phyloP scores from a whole-genome alignment of 2,329 filamentous ascomycete species.

The Pleurostoma richardsiae region DNA sequence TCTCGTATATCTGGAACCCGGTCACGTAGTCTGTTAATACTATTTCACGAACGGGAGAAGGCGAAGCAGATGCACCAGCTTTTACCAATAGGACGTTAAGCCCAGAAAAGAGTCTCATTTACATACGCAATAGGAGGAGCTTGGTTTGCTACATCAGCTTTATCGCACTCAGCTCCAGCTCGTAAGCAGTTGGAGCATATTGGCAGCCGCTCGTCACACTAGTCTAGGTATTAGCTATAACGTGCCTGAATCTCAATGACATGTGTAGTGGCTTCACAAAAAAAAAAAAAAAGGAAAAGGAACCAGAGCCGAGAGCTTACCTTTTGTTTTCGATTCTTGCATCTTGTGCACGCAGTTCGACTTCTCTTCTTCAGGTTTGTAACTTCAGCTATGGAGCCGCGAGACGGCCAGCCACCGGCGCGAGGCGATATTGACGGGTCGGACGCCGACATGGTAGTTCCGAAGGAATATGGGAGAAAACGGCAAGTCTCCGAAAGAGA shows the following conservation, averaged over 20 bases:
- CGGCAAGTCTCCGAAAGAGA: neutral
- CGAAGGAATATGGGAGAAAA: neutral
- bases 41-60: too few relatives aligned
- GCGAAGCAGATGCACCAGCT: too few relatives aligned
- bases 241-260: neutral
- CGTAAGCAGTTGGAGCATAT: conserved; percentile 37
- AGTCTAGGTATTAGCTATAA: neutral
- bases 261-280: too few relatives aligned
- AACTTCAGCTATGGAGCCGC: neutral
- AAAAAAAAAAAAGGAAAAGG: too few relatives aligned
- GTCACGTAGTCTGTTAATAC: too few relatives aligned
- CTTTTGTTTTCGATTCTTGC: conserved; percentile 38
- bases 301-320: conserved; percentile 12
- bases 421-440: neutral
- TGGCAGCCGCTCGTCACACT: conserved; percentile 39
- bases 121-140: neutral
- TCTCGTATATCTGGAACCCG: conserved; percentile 28
- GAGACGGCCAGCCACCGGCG: neutral
- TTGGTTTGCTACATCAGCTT: conserved; percentile 19
- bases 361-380: conserved; percentile 36
- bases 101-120: conserved; percentile 14
- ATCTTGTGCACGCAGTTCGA: conserved; percentile 37
- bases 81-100: too few relatives aligned
- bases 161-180: conserved; percentile 34
- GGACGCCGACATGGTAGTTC: neutral